Conservation (phyloP, 129 eudicot species). For the sunflower (Helianthus annuus) region HanXRQr2.0-SUNRISE NC_035443.2:6167257-6167756, state of each 20-base stretch:
- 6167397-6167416: constrained; percentile 72
- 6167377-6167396: constrained; percentile 75
- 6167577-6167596: no score
- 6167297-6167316: constrained; percentile 87
- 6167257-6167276: constrained; percentile 93
- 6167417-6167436: constrained; percentile 81
- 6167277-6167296: constrained; percentile 75
- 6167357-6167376: constrained; percentile 70
- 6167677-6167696: no score
- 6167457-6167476: constrained; percentile 59
- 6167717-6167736: no score
- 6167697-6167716: no score
- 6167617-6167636: no score
- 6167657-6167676: no score
- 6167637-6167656: no score
- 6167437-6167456: constrained; percentile 78
- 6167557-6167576: no score
- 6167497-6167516: constrained; percentile 62
- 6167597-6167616: no score
- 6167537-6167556: not conserved
- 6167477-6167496: constrained; percentile 56
- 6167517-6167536: constrained; percentile 72
- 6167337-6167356: constrained; percentile 59
- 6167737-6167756: no score
- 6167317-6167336: constrained; percentile 64